These are phyloP conservation scores for Colletotrichum viniferum DNA, from an alignment of 2,329 filamentous ascomycete genomes.

Conservation along the genomic window DNA sequence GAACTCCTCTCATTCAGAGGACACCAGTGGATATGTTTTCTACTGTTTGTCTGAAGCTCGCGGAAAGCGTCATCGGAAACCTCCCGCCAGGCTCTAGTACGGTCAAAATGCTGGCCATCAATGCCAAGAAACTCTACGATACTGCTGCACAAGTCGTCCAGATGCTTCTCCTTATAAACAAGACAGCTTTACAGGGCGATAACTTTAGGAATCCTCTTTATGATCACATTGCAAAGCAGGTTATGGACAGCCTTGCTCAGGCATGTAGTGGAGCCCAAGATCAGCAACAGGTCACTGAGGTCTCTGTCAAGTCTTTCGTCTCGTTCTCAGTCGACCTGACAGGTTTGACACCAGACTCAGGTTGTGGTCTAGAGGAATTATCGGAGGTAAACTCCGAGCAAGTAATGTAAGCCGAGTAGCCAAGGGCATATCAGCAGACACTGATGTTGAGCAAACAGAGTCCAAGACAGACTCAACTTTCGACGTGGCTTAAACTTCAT, in stretches of 20 bases:
- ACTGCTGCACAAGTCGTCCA: not conserved
- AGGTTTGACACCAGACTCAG: not conserved
- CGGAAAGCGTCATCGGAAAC: not conserved
- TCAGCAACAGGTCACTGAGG: not conserved
- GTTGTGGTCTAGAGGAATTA: fast-evolving
- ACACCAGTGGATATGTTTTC: not conserved
- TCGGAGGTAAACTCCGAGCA: not conserved
- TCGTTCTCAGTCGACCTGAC: not conserved
- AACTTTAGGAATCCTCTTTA: not conserved
- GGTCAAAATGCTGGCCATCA: not conserved
- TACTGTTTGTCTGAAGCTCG: not conserved
- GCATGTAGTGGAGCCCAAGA: not conserved
- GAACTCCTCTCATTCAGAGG: not conserved
- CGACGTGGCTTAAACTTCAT: not conserved
- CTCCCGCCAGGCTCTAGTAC: not conserved
- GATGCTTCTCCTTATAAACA: not conserved
- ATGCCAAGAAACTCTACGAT: not conserved
- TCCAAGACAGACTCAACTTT: not conserved
- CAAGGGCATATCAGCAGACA: not conserved
- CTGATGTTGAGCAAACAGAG: not conserved
- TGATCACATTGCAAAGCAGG: not conserved
- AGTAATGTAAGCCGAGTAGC: not conserved
- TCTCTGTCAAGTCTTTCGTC: not conserved
- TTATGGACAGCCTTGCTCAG: not conserved
- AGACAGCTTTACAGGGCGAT: not conserved